Percentiles rank a stretch among this genome's conserved stretches.
Conservation (phyloP, 768 basidiomycete species). For the Dioszegia aurantiaca region DNA sequence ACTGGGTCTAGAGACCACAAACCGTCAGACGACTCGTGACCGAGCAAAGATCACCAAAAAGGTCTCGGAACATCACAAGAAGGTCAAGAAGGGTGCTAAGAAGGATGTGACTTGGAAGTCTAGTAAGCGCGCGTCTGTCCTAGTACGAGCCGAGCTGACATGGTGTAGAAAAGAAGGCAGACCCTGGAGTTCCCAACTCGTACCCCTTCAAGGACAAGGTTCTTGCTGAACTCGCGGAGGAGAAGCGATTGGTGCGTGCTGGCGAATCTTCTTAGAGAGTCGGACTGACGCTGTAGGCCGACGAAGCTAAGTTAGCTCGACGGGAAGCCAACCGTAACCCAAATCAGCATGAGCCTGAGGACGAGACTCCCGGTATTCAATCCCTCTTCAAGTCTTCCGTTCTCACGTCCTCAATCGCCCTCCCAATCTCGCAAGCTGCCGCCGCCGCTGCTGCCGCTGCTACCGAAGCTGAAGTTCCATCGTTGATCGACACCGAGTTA, state of each 20-base stretch:
- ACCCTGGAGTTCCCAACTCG: conserved; percentile 88
- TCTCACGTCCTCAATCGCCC: conserved; percentile 19
- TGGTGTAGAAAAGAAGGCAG: conserved; percentile 64
- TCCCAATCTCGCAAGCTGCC: conserved; percentile 27
- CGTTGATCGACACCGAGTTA: conserved; percentile 64
- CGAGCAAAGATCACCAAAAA: conserved; percentile 73
- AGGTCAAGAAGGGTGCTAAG: conserved; percentile 69
- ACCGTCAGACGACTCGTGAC: conserved; percentile 69
- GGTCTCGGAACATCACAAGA: conserved; percentile 71
- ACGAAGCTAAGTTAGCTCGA: conserved; percentile 63
- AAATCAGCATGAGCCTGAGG: conserved; percentile 54
- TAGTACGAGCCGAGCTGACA: background rate
- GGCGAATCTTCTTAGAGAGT: background rate
- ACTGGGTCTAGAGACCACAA: conserved; percentile 69
- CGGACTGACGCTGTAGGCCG: conserved; percentile 57
- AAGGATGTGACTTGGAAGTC: conserved; percentile 84
- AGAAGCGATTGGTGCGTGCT: conserved; percentile 65
- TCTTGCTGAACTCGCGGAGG: conserved; percentile 80
- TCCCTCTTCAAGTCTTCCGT: conserved; percentile 29
- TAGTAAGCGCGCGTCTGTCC: conserved; percentile 56
- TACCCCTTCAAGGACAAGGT: conserved; percentile 95
- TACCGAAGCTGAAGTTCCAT: conserved; percentile 60
- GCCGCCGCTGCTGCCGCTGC: conserved; percentile 50
- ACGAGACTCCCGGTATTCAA: conserved; percentile 48
- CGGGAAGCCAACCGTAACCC: conserved; percentile 63